Evolutionary conservation across 2,329 filamentous ascomycete genomes (phyloP), one percentile per base, ranked within the genome.

Genomic region (Penicillium sp.): DNA sequence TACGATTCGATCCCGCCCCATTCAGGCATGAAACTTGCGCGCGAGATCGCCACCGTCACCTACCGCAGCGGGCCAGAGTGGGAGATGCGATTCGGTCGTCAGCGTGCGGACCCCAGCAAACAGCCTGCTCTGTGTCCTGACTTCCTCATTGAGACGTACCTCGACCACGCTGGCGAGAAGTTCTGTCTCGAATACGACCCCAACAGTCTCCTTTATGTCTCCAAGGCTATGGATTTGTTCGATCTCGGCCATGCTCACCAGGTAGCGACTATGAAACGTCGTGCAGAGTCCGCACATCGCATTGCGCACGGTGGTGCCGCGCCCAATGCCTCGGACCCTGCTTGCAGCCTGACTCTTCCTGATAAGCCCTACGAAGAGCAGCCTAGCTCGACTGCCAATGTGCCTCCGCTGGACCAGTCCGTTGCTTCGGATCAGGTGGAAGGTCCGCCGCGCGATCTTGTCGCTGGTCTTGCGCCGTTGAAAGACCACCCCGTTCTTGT

Each of bases 151-250:
- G 93, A 99, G 73, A 99, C 93, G 0, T 99, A 99, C 66, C 81
- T 99, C 14, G 93, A 99, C 70, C 93, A 99, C 64, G 93, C 93
- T 0, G 93, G 93, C 16, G 93, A 99, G 75, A 99, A 99, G 71
- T 99, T 95, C 77, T 96, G 90, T 66, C 78, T 99, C 22, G 91
- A 93, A 56, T 97, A 97, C 67, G 93, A 99, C 64, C 84, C 93
- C 22, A 99, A 99, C 72, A 95, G 90, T 64, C 75, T 97, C 33
- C 77, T 99, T 2, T 99, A 99, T 69, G 89, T 99, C 49, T 95
- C 89, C 69, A 99, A 99, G 73, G 93, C 93, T 4, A 99, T 99
- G 93, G 93, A 99, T 66, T 77, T 99, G 11, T 99, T 99, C 68
- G 93, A 99, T 63, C 80, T 99, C 0, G 90, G 93, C 19, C 75